Conservation (phyloP, 768 basidiomycete species). For the Boletus rubescentipes region DNA sequence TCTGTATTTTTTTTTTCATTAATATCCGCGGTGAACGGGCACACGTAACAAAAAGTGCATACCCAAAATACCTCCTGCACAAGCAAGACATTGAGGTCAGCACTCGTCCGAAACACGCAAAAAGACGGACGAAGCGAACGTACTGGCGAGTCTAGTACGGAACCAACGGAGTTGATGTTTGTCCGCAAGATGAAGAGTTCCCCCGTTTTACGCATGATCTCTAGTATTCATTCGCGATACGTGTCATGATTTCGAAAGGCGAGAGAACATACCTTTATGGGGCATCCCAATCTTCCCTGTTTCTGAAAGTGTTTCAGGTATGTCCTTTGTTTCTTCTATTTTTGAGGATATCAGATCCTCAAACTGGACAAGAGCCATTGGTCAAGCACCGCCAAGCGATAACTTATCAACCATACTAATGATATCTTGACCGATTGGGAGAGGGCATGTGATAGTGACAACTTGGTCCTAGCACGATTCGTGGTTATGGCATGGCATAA, state of each 20-base stretch:
- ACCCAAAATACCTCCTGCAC: slow-evolving; percentile 93
- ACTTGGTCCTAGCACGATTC: slow-evolving; percentile 71
- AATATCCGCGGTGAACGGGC: slow-evolving; percentile 18
- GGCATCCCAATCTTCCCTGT: slow-evolving; percentile 93
- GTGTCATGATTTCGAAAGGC: background rate
- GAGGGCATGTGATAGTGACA: slow-evolving; percentile 91
- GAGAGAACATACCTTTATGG: slow-evolving; percentile 58
- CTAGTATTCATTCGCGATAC: slow-evolving; percentile 37
- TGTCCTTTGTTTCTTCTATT: slow-evolving; percentile 95
- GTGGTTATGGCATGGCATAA: slow-evolving; percentile 9
- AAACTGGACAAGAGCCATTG: slow-evolving; percentile 48
- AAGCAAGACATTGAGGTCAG: background rate
- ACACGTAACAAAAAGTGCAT: slow-evolving; percentile 28
- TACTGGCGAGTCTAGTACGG: slow-evolving; percentile 94
- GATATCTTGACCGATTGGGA: slow-evolving; percentile 98
- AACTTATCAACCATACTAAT: slow-evolving; percentile 49
- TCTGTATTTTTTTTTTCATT: slow-evolving; percentile 49
- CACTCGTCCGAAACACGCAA: background rate
- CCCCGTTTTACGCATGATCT: slow-evolving; percentile 98
- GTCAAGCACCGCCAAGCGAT: background rate
- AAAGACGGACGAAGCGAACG: slow-evolving; percentile 29
- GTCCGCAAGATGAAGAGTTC: slow-evolving; percentile 91
- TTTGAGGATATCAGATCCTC: slow-evolving; percentile 90
- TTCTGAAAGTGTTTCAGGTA: slow-evolving; percentile 89
- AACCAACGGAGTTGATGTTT: slow-evolving; percentile 94